Percentiles rank a stretch among this genome's conserved stretches.
Evolutionary conservation across 2,329 filamentous ascomycete species (phyloP).

Genomic region (Dactylellina parvicollis): DNA sequence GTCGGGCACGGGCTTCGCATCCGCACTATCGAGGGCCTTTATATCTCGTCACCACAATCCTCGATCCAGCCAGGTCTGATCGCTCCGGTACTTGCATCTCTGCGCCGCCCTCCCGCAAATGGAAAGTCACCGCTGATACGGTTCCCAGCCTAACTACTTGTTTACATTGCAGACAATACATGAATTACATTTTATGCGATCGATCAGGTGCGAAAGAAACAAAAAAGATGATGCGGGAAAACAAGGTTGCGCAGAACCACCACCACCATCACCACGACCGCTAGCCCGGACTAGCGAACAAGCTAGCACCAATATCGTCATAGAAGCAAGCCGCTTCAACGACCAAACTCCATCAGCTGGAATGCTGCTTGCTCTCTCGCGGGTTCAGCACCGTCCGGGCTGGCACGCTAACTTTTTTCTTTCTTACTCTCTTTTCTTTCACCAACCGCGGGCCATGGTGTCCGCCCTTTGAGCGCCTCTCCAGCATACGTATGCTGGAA

Average conservation of each 20-base stretch:
- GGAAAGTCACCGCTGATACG: too few relatives aligned
- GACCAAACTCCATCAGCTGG: slow-evolving; percentile 1
- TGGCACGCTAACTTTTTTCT: slow-evolving; percentile 1
- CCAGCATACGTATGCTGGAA: slow-evolving; percentile 26
- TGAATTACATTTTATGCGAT: too few relatives aligned
- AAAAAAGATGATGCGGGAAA: slow-evolving; percentile 15
- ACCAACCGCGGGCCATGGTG: background rate
- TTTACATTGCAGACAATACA: too few relatives aligned
- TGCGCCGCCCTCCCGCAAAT: too few relatives aligned
- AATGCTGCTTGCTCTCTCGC: slow-evolving; percentile 19
- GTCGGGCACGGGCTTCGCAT: too few relatives aligned
- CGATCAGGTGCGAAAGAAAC: background rate
- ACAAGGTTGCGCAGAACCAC: slow-evolving; percentile 33
- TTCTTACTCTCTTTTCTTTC: background rate
- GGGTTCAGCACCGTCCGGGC: slow-evolving; percentile 10
- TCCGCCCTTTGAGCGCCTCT: slow-evolving; percentile 23
- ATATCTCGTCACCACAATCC: background rate
- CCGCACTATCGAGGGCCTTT: slow-evolving; percentile 44
- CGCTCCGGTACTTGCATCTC: too few relatives aligned
- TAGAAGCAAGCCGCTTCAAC: slow-evolving; percentile 5
- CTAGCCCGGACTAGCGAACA: background rate
- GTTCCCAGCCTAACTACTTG: too few relatives aligned
- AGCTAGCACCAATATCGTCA: slow-evolving; percentile 39
- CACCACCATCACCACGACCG: background rate
- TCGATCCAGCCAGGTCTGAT: background rate